Percentiles rank a stretch among this genome's conserved stretches.
These are phyloP conservation scores for Lactifluus volemus DNA, from an alignment of 768 basidiomycete species.

Conservation along the genomic window DNA sequence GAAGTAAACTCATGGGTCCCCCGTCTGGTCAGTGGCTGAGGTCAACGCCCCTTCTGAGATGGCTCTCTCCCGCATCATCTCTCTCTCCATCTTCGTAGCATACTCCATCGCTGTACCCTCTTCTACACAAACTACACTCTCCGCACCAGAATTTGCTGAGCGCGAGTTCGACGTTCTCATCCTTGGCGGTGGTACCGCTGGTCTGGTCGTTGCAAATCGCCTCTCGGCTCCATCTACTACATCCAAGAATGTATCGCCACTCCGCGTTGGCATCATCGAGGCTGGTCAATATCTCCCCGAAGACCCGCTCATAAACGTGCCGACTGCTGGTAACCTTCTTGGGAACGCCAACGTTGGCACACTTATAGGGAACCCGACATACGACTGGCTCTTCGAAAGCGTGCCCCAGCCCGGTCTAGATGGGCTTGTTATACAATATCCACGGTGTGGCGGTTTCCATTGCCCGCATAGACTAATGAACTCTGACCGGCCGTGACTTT, in stretches of 20 bases:
- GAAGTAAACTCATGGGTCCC: neutral
- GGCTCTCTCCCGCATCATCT: neutral
- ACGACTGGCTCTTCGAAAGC: slow-evolving; percentile 18
- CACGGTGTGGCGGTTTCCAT: neutral
- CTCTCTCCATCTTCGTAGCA: neutral
- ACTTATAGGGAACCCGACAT: slow-evolving; percentile 14
- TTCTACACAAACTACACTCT: neutral
- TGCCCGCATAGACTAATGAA: neutral
- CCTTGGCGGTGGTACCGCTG: slow-evolving; percentile 16
- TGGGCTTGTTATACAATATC: slow-evolving; percentile 13
- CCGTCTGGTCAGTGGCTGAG: neutral
- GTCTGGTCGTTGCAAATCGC: slow-evolving; percentile 16
- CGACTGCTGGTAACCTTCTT: slow-evolving; percentile 17
- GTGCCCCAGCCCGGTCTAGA: slow-evolving; percentile 15
- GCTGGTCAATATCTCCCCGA: slow-evolving; percentile 13
- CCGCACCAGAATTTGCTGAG: slow-evolving; percentile 11
- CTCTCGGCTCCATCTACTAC: slow-evolving; percentile 11
- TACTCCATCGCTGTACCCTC: neutral
- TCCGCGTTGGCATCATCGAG: slow-evolving; percentile 19
- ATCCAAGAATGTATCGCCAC: neutral
- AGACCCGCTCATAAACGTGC: slow-evolving; percentile 16
- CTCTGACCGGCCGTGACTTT: neutral
- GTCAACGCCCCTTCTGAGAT: neutral
- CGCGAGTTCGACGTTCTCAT: slow-evolving; percentile 13
- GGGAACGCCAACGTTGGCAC: slow-evolving; percentile 15